Evolutionary conservation across 768 basidiomycete species (phyloP), one percentile per base, ranked within the genome.

Genomic region (Tricholoma matsutake): DNA sequence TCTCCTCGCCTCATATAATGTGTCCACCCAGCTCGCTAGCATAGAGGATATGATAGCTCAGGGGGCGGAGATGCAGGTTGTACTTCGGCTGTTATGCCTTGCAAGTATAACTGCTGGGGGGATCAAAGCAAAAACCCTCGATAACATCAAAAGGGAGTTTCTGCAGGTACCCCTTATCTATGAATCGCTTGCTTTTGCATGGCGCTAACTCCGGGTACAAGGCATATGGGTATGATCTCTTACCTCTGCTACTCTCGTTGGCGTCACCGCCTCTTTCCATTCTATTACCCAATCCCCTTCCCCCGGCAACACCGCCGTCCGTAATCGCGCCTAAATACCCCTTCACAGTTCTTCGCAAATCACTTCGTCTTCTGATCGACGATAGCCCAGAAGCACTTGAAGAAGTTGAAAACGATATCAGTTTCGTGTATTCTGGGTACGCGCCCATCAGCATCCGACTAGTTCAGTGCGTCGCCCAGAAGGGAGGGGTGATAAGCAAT

Each of bases 341-440:
- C 1, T 98, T 90, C 72, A 68, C 81, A 8, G 61, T 79, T 6
- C 74, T 96, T 25, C 86, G 96, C 53, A 96, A 96, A 73, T 85
- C 88, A 0, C 81, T 98, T 6, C 87, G 94, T 29, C 83, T 98
- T n/a, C 81, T 98, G 14, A 93, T 97, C 68, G 96, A 98, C 65
- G 93, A 95, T 62, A 86, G 78, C 62, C 81, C 83, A 52, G 91
- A 92, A 66, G 85, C 85, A 8, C 73, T 88, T 29, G 91, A 90
- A 62, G 90, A 91, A 68, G 81, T 90, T 34, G 94, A 97, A 69
- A 93, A 93, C 69, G 97, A 99, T 73, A 92, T 98, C 72, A 89
- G 92, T 62, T 98, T 92, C 71, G 92, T 94, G 35, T 99, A 97
- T 76, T 97, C 95, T 0, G 97, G 96, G 18, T 98, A 94, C 72